A percentile compares a stretch with the other conserved stretches of the same genome.
These are phyloP conservation scores for Carex pumila DNA, from an alignment of 176 grass and related monocot genomes.

Conservation along the genomic window DNA sequence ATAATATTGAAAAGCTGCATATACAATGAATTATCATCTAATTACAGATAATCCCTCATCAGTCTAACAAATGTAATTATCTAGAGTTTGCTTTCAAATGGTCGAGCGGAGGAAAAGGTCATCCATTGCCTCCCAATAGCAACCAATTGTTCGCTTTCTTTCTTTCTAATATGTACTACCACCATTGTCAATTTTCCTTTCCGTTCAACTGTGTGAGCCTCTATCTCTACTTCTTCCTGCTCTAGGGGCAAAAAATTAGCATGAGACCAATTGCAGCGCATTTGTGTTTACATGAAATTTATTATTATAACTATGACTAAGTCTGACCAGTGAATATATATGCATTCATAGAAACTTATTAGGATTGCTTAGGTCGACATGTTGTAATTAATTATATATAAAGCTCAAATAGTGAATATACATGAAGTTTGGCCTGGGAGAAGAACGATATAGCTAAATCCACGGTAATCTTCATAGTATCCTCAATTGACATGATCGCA, in stretches of 20 bases:
- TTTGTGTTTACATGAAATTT: neutral
- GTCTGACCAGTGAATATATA: neutral
- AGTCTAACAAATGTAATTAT: neutral
- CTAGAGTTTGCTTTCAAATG: constrained; percentile 12
- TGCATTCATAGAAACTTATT: neutral
- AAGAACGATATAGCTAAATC: constrained; percentile 28
- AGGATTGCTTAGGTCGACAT: too few species aligned
- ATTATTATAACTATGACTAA: neutral
- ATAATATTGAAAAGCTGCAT: neutral
- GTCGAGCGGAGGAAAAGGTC: neutral
- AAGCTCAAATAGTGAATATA: neutral
- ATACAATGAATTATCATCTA: neutral
- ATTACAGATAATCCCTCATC: neutral
- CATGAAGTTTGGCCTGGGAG: constrained; percentile 15
- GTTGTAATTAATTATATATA: too few species aligned
- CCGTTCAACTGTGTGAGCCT: constrained; percentile 20
- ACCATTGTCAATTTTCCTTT: constrained; percentile 27
- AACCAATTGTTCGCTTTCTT: constrained; percentile 15
- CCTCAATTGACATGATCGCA: constrained; percentile 18
- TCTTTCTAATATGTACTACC: constrained; percentile 18
- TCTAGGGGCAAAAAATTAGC: neutral
- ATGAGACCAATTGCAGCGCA: neutral
- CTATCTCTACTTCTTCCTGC: constrained; percentile 39
- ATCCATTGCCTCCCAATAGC: constrained; percentile 34
- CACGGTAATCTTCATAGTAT: constrained; percentile 18